Conservation (phyloP, 108 stramenopile species). For the Nitzschia sp. region DNA sequence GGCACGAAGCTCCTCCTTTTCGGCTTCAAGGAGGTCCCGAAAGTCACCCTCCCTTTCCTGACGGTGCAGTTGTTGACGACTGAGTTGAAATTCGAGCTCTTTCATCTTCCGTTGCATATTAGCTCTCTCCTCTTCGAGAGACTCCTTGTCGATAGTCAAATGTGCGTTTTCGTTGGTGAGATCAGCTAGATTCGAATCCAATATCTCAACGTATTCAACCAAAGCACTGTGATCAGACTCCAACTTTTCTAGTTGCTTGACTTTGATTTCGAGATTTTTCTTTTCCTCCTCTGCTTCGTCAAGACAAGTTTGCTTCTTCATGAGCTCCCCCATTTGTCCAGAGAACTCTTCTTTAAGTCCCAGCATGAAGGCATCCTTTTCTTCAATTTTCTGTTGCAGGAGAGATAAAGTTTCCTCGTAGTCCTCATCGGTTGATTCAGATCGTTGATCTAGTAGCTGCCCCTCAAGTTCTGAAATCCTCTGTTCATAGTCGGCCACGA, state of each 20-base stretch:
- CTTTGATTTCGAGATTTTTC: constrained; percentile 8
- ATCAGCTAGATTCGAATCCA: constrained; percentile 38
- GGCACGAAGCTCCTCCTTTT: constrained; percentile 24
- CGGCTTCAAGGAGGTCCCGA: constrained; percentile 20
- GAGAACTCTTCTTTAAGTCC: constrained; percentile 32
- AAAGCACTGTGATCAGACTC: constrained; percentile 28
- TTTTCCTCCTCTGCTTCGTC: constrained; percentile 34
- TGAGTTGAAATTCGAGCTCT: constrained; percentile 10
- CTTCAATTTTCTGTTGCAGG: constrained; percentile 18
- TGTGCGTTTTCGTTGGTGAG: constrained; percentile 31
- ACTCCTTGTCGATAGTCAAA: constrained; percentile 30
- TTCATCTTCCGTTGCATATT: constrained; percentile 14
- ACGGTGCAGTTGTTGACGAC: background rate
- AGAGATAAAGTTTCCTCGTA: background rate
- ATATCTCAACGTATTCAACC: constrained; percentile 24
- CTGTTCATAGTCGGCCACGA: constrained; percentile 11
- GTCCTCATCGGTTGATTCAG: background rate
- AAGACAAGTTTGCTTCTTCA: constrained; percentile 28
- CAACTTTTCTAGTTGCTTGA: constrained; percentile 10
- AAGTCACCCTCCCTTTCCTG: constrained; percentile 20
- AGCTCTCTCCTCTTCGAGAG: constrained; percentile 20
- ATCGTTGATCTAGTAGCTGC: background rate
- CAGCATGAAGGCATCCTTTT: constrained; percentile 21
- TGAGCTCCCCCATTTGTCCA: constrained; percentile 41
- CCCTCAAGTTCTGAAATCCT: constrained; percentile 10